These are phyloP conservation scores for Silene vulgaris DNA, from an alignment of 179 eudicot genomes.

Conservation along the genomic window DNA sequence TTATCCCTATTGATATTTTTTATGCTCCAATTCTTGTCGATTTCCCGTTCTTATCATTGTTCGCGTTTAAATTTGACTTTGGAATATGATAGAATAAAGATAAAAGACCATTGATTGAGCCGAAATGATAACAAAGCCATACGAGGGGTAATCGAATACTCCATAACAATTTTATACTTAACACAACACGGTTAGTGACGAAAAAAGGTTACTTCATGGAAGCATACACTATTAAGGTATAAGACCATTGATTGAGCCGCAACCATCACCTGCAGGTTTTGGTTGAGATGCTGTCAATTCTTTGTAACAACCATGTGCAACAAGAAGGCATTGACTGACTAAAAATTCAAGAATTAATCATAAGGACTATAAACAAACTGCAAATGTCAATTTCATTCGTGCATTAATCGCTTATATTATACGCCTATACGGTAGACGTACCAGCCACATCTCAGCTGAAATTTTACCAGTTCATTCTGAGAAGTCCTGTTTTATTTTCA, in stretches of 20 bases:
- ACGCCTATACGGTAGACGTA: conserved; percentile 11
- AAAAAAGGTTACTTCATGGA: neutral
- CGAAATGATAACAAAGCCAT: conserved; percentile 1
- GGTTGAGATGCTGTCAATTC: neutral
- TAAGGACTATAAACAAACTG: neutral
- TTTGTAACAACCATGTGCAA: conserved; percentile 10
- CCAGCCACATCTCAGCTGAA: conserved; percentile 3
- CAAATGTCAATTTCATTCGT: neutral
- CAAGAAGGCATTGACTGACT: conserved; percentile 13
- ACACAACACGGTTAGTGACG: conserved; percentile 3
- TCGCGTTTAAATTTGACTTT: neutral
- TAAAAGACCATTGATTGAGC: too few relatives aligned
- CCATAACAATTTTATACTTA: neutral
- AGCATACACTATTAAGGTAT: too few relatives aligned
- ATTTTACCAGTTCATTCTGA: neutral
- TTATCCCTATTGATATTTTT: neutral
- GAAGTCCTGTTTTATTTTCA: neutral
- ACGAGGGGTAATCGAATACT: neutral
- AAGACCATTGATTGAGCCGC: too few relatives aligned
- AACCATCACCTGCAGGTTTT: too few relatives aligned
- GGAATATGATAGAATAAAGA: neutral
- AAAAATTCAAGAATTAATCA: neutral
- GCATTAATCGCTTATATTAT: neutral
- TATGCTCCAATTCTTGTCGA: neutral
- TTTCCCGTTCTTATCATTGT: neutral